phyloP scores from a whole-genome alignment of 257 asterid species.

The Leonotis leonurus region DNA sequence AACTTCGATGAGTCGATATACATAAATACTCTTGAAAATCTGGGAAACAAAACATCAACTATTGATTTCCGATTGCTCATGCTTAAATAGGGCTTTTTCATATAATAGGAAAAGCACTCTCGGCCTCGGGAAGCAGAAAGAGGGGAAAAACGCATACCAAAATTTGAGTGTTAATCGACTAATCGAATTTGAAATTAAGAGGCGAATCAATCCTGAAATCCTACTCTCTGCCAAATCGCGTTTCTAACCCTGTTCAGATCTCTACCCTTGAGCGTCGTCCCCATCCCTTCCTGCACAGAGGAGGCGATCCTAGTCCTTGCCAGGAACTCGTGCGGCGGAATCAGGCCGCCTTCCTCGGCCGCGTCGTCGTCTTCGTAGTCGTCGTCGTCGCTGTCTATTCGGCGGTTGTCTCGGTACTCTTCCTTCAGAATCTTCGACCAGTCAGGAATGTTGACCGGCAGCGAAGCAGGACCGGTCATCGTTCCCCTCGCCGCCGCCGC shows the following conservation, averaged over 20 bases:
- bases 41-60: neutral
- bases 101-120: slow-evolving; percentile 16
- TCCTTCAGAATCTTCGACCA: slow-evolving; percentile 85
- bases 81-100: slow-evolving; percentile 6
- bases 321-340: slow-evolving; percentile 75
- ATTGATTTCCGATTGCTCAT: slow-evolving; percentile 1
- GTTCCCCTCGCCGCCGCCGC: slow-evolving; percentile 5
- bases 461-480: slow-evolving; percentile 34
- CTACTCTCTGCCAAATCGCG: slow-evolving; percentile 84
- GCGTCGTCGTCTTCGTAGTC: slow-evolving; percentile 26
- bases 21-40: too few relatives aligned
- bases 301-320: slow-evolving; percentile 57
- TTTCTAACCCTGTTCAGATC: slow-evolving; percentile 83
- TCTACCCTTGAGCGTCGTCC: slow-evolving; percentile 81
- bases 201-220: slow-evolving; percentile 53
- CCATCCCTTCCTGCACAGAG: slow-evolving; percentile 81
- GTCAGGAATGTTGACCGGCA: slow-evolving; percentile 83
- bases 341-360: slow-evolving; percentile 33
- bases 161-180: neutral
- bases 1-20: neutral
- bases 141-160: neutral
- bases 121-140: neutral
- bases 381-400: slow-evolving; percentile 38
- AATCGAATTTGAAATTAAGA: neutral
- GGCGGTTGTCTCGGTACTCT: slow-evolving; percentile 51